phyloP scores from a whole-genome alignment of 257 asterid genomes.

The Verbascum thapsus region DNA sequence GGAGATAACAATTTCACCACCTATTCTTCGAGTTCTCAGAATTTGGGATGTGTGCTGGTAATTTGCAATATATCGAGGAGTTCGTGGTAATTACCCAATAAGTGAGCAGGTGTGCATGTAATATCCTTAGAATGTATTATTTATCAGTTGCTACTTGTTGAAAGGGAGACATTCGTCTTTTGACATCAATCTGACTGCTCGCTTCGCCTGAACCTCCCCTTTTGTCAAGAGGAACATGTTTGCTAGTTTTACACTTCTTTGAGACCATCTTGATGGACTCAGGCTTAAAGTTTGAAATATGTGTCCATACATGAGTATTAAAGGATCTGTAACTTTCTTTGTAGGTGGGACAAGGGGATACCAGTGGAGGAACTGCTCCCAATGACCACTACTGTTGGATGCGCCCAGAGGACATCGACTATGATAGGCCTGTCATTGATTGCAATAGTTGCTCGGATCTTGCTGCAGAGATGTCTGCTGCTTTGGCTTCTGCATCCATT shows the following conservation, averaged over 20 bases:
- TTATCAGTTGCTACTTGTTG: neutral
- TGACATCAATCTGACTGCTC: too few relatives aligned
- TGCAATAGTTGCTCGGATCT: slow-evolving; percentile 86
- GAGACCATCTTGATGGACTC: neutral
- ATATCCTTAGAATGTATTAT: neutral
- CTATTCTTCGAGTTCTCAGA: too few relatives aligned
- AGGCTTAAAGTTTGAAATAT: neutral
- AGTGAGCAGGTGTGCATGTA: too few relatives aligned
- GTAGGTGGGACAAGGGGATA: slow-evolving; percentile 89
- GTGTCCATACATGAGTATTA: neutral
- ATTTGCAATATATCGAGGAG: too few relatives aligned
- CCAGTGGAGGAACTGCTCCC: slow-evolving; percentile 56
- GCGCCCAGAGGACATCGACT: slow-evolving; percentile 94
- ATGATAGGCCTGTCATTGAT: slow-evolving; percentile 58
- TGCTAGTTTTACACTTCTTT: neutral
- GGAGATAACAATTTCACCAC: too few relatives aligned
- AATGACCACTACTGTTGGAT: slow-evolving; percentile 96
- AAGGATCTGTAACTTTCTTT: slow-evolving; percentile 18
- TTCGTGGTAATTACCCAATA: too few relatives aligned
- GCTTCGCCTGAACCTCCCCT: neutral
- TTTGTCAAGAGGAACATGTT: neutral
- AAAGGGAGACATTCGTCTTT: too few relatives aligned
- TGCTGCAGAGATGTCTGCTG: slow-evolving; percentile 97
- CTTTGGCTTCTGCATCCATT: slow-evolving; percentile 94
- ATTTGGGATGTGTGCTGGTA: too few relatives aligned